Evolutionary conservation across 306 rosid species (phyloP).

Genomic region (Purshia tridentata): DNA sequence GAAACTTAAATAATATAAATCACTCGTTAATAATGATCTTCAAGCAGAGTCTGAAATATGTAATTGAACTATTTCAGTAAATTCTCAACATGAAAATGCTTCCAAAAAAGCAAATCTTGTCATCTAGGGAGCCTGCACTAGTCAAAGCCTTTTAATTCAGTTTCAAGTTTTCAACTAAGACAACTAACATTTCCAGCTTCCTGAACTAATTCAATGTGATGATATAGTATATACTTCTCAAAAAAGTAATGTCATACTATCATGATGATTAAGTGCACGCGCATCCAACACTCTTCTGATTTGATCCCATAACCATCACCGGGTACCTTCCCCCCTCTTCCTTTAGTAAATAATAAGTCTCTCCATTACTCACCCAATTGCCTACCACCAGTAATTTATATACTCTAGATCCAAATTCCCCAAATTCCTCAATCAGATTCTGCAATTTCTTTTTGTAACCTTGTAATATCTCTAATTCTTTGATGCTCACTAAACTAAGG

Average conservation of each 20-base stretch:
- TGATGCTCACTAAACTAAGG: not conserved
- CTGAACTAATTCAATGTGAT: not conserved
- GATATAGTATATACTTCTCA: not conserved
- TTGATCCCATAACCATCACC: not conserved
- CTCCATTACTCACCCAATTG: too few species aligned
- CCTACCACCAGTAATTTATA: not conserved
- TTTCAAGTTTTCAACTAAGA: too few species aligned
- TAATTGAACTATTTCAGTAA: not conserved
- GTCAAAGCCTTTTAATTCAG: too few species aligned
- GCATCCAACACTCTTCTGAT: not conserved
- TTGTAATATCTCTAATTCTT: too few species aligned
- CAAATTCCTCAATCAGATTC: not conserved
- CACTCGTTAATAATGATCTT: not conserved
- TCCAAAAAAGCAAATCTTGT: too few species aligned
- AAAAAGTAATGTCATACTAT: not conserved
- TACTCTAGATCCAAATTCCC: not conserved
- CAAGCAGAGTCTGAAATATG: not conserved
- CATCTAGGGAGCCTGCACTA: too few species aligned
- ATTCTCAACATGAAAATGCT: not conserved
- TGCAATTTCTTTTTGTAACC: not conserved
- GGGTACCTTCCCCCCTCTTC: not conserved
- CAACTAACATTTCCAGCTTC: too few species aligned
- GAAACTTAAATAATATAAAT: not conserved
- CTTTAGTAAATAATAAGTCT: too few species aligned
- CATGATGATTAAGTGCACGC: not conserved